These are phyloP conservation scores for Halenospora varia DNA, from an alignment of 495 filamentous ascomycete genomes.

Conservation along the genomic window DNA sequence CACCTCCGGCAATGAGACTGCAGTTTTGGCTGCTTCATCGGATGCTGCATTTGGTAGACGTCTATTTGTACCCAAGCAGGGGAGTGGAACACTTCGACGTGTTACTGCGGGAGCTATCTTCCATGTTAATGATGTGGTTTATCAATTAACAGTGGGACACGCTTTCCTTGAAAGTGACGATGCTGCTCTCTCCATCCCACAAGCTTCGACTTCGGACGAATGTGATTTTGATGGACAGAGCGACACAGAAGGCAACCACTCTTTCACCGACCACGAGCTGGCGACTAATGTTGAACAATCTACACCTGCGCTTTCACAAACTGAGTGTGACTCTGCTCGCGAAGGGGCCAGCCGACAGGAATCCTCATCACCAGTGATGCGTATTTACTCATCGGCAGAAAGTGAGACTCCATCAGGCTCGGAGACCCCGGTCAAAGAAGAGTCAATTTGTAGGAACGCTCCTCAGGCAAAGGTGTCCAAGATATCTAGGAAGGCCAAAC, in stretches of 20 bases:
- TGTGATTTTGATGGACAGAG: slow-evolving; percentile 1
- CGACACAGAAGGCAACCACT: not conserved
- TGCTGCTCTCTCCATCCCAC: not conserved
- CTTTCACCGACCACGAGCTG: not conserved
- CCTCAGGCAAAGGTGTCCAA: not conserved
- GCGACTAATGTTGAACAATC: too few species aligned
- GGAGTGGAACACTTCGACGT: not conserved
- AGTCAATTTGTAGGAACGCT: not conserved
- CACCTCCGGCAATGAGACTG: not conserved
- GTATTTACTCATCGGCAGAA: not conserved
- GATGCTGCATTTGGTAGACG: slow-evolving; percentile 9
- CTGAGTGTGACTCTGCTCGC: too few species aligned
- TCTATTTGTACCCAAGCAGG: slow-evolving; percentile 4
- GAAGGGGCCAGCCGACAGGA: too few species aligned
- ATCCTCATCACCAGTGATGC: not conserved
- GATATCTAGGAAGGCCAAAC: not conserved
- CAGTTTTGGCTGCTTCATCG: not conserved
- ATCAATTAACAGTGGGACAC: slow-evolving; percentile 10
- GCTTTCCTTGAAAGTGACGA: not conserved
- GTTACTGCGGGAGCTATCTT: slow-evolving; percentile 5
- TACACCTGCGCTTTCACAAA: too few species aligned
- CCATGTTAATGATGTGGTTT: slow-evolving; percentile 4
- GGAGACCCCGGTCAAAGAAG: not conserved
- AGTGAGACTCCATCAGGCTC: not conserved
- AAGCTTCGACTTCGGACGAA: not conserved